phyloP scores from a whole-genome alignment of 257 asterid species.

The Lithospermum erythrorhizon region DNA sequence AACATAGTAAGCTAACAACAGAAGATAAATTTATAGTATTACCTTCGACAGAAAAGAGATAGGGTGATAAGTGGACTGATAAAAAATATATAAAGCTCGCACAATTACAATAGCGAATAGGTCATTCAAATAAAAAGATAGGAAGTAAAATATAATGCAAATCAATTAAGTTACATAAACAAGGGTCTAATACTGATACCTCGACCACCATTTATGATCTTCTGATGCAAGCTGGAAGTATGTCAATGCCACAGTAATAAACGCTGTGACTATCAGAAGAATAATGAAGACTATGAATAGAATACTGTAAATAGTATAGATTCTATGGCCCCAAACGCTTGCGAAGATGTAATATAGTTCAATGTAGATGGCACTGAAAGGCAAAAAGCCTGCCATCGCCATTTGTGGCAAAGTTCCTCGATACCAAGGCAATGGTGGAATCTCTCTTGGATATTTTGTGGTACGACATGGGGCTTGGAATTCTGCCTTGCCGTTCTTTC shows the following conservation, averaged over 20 bases:
- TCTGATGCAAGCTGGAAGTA: constrained; percentile 45
- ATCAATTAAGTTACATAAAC: too few species aligned
- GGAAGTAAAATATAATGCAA: too few species aligned
- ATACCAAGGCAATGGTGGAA: constrained; percentile 37
- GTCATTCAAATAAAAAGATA: too few species aligned
- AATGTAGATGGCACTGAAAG: constrained; percentile 42
- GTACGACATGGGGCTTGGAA: constrained; percentile 45
- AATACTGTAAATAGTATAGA: constrained; percentile 38
- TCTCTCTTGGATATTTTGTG: constrained; percentile 39
- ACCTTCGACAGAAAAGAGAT: too few species aligned
- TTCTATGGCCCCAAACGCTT: constrained; percentile 45
- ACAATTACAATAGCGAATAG: too few species aligned
- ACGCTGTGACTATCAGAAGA: constrained; percentile 36
- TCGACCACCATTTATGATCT: constrained; percentile 51
- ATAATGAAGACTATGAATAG: constrained; percentile 36
- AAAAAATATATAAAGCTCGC: too few species aligned
- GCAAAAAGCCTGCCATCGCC: constrained; percentile 47
- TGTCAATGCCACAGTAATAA: constrained; percentile 40
- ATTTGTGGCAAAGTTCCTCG: constrained; percentile 37
- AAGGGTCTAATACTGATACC: constrained; percentile 13
- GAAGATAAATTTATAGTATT: too few species aligned
- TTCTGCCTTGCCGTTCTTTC: constrained; percentile 36
- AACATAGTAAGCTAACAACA: too few species aligned
- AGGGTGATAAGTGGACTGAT: too few species aligned
- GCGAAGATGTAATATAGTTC: constrained; percentile 45